A percentile compares a stretch with the other conserved stretches of the same genome.
These are phyloP conservation scores for Sporobolomyces phaffii DNA, from an alignment of 768 basidiomycete genomes.

Conservation along the genomic window DNA sequence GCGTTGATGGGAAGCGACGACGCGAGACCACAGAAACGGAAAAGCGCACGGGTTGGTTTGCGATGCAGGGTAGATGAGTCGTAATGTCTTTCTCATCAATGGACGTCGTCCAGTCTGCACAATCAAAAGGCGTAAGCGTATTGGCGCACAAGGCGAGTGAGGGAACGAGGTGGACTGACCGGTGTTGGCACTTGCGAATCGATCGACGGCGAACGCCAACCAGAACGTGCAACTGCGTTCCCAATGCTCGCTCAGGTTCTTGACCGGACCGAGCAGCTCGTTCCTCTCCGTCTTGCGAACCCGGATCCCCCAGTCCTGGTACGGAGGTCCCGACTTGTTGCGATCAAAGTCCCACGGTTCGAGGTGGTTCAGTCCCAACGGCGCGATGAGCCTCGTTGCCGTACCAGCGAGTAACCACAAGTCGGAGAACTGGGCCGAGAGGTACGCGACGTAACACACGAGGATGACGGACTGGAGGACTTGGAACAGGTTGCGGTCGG, in stretches of 20 bases:
- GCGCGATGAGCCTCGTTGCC: constrained; percentile 29
- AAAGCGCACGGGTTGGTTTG: constrained; percentile 2
- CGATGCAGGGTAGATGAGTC: constrained; percentile 26
- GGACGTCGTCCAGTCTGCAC: constrained; percentile 33
- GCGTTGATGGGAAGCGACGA: background rate
- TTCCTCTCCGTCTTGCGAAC: constrained; percentile 5
- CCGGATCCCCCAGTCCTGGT: constrained; percentile 27
- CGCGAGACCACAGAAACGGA: too few relatives aligned
- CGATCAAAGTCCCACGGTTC: constrained; percentile 28
- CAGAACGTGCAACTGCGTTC: constrained; percentile 30
- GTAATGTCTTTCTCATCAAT: constrained; percentile 38
- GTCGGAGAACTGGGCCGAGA: constrained; percentile 17
- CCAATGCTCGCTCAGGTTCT: constrained; percentile 25
- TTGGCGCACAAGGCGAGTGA: background rate
- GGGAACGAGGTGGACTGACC: background rate
- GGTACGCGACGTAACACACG: constrained; percentile 26
- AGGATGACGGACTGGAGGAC: constrained; percentile 30
- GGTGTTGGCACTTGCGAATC: constrained; percentile 33
- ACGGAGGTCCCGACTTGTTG: background rate
- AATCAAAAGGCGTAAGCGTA: too few relatives aligned
- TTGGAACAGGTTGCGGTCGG: constrained; percentile 21
- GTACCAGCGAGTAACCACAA: constrained; percentile 31
- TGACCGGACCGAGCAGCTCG: constrained; percentile 9
- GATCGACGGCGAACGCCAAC: constrained; percentile 37
- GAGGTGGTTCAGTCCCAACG: constrained; percentile 35